A percentile compares a stretch with the other conserved stretches of the same genome.
Evolutionary conservation across 495 filamentous ascomycete species (phyloP).

Genomic region (Margaritispora aquatica): DNA sequence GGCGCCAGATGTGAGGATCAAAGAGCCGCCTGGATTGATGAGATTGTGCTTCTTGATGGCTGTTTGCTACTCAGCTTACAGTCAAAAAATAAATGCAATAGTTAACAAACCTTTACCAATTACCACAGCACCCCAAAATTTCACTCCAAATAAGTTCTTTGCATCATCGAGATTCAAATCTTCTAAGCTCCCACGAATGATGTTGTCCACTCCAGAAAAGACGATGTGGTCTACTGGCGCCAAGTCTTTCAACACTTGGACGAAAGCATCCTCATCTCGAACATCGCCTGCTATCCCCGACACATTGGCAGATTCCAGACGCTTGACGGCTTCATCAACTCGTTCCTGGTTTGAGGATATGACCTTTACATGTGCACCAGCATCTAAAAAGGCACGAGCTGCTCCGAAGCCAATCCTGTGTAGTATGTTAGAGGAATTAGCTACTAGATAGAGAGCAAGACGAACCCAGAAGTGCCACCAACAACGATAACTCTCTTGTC

Average conservation of each 20-base stretch:
- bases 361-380: conserved; percentile 41
- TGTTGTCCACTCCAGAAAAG: conserved; percentile 37
- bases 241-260: conserved; percentile 24
- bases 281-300: conserved; percentile 30
- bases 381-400: conserved; percentile 36
- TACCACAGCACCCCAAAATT: conserved; percentile 37
- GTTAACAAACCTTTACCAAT: conserved; percentile 29
- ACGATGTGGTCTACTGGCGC: conserved; percentile 38
- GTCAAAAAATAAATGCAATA: not conserved
- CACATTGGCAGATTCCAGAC: conserved; percentile 20
- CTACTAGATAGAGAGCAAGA: not conserved
- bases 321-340: conserved; percentile 25
- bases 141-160: conserved; percentile 36
- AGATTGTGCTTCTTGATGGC: conserved; percentile 34
- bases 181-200: conserved; percentile 35
- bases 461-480: conserved; percentile 31
- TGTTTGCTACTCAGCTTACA: not conserved
- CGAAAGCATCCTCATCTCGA: conserved; percentile 31
- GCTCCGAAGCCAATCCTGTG: conserved; percentile 43
- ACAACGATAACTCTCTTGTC: conserved; percentile 31
- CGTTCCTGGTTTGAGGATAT: conserved; percentile 38
- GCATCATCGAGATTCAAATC: conserved; percentile 31
- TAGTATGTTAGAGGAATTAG: not conserved
- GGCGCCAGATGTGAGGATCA: conserved; percentile 47
- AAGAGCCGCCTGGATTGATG: conserved; percentile 34